A percentile compares a stretch with the other conserved stretches of the same genome.
Evolutionary conservation across 805 yeast genomes (phyloP).

Genomic region (Suhomyces emberorum): DNA sequence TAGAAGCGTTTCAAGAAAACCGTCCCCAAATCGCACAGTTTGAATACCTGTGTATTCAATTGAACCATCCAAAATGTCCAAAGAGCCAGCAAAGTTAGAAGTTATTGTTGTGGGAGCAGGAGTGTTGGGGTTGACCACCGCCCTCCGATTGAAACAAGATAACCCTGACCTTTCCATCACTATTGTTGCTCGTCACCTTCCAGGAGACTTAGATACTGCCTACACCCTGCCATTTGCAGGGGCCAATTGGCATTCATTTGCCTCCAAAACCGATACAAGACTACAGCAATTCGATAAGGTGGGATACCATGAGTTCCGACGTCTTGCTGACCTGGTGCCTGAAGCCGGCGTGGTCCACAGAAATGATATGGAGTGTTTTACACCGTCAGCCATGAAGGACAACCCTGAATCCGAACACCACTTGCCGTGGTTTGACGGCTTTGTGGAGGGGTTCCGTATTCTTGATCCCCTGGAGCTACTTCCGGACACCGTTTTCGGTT

Average conservation of each 20-base stretch:
- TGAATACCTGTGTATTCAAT: too few species aligned
- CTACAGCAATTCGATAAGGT: constrained; percentile 39
- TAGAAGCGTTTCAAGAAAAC: too few species aligned
- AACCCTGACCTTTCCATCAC: constrained; percentile 21
- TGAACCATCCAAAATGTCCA: too few species aligned
- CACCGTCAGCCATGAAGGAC: constrained; percentile 2
- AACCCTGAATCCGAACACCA: constrained; percentile 6
- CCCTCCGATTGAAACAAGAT: constrained; percentile 24
- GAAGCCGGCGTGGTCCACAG: constrained; percentile 39
- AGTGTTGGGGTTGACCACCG: constrained; percentile 36
- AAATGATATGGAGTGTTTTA: constrained; percentile 12
- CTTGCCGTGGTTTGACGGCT: constrained; percentile 46
- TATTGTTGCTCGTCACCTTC: constrained; percentile 39
- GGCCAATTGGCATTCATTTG: constrained; percentile 68
- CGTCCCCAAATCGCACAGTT: too few species aligned
- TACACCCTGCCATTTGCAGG: constrained; percentile 72
- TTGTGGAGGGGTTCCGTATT: constrained; percentile 39
- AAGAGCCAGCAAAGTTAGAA: too few species aligned
- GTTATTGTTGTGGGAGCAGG: constrained; percentile 24
- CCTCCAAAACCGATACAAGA: constrained; percentile 31
- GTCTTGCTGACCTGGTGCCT: constrained; percentile 45
- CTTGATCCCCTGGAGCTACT: constrained; percentile 37
- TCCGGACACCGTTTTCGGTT: constrained; percentile 43
- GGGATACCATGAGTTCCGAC: constrained; percentile 46
- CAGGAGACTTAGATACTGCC: constrained; percentile 50